These are phyloP conservation scores for Hypomontagnella submonticulosa DNA, from an alignment of 495 filamentous ascomycete genomes.

Conservation along the genomic window DNA sequence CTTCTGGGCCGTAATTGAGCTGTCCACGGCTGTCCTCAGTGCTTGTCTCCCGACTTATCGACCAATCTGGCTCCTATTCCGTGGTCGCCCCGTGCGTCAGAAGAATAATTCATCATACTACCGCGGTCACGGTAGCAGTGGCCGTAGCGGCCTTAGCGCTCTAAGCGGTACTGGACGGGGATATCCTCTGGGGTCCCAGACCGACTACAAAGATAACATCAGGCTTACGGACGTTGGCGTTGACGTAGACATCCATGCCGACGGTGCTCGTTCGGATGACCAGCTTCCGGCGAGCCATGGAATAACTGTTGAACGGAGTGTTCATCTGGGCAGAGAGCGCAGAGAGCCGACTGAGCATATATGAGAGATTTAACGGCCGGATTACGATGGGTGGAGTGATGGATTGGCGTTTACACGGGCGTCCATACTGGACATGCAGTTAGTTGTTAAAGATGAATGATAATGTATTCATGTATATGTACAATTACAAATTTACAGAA, in stretches of 20 bases:
- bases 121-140: slow-evolving; percentile 11
- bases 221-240: slow-evolving; percentile 13
- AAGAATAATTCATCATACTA: slow-evolving; percentile 12
- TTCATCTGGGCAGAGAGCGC: slow-evolving; percentile 9
- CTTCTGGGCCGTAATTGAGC: slow-evolving; percentile 52
- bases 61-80: slow-evolving; percentile 28
- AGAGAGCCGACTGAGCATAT: slow-evolving; percentile 6
- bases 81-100: slow-evolving; percentile 14
- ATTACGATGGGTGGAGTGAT: not conserved
- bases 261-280: slow-evolving; percentile 10
- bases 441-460: no score
- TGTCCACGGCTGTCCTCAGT: slow-evolving; percentile 48
- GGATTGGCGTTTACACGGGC: slow-evolving; percentile 1
- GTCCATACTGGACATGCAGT: not conserved
- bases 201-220: slow-evolving; percentile 19
- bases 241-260: slow-evolving; percentile 9
- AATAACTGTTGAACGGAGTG: slow-evolving; percentile 16
- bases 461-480: no score
- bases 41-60: slow-evolving; percentile 52
- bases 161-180: slow-evolving; percentile 4
- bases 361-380: not conserved
- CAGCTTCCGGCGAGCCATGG: not conserved
- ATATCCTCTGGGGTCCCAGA: slow-evolving; percentile 15
- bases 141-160: not conserved
- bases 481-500: no score